phyloP scores from a whole-genome alignment of 805 yeast species.

The Lipomyces orientalis region DNA sequence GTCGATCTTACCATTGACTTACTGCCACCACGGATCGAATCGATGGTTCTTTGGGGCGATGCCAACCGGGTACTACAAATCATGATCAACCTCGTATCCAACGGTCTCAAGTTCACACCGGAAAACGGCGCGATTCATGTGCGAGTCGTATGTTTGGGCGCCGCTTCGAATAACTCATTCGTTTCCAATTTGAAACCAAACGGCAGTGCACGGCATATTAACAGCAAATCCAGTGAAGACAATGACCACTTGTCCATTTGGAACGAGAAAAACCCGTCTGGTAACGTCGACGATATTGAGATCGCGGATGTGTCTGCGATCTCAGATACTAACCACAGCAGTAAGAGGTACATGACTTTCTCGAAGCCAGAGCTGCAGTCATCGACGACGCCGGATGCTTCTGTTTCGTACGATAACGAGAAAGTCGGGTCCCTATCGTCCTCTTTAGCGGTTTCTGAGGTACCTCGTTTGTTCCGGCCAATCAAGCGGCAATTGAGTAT shows the following conservation, averaged over 20 bases:
- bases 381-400: background rate
- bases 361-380: background rate
- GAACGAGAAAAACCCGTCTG: background rate
- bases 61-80: constrained; percentile 89
- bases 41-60: constrained; percentile 82
- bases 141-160: constrained; percentile 53
- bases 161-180: constrained; percentile 48
- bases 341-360: background rate
- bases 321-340: background rate
- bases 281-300: background rate
- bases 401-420: background rate
- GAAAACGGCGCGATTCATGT: constrained; percentile 50
- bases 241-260: background rate
- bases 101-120: constrained; percentile 91
- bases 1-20: constrained; percentile 69
- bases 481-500: background rate
- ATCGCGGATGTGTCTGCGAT: background rate
- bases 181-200: background rate
- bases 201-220: background rate
- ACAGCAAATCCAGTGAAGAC: background rate
- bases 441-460: background rate
- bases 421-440: background rate
- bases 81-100: constrained; percentile 89
- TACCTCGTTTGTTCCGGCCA: constrained; percentile 4
- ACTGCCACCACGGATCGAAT: constrained; percentile 55